phyloP scores from a whole-genome alignment of 768 basidiomycete species.

The Leccinum fibrillosum region DNA sequence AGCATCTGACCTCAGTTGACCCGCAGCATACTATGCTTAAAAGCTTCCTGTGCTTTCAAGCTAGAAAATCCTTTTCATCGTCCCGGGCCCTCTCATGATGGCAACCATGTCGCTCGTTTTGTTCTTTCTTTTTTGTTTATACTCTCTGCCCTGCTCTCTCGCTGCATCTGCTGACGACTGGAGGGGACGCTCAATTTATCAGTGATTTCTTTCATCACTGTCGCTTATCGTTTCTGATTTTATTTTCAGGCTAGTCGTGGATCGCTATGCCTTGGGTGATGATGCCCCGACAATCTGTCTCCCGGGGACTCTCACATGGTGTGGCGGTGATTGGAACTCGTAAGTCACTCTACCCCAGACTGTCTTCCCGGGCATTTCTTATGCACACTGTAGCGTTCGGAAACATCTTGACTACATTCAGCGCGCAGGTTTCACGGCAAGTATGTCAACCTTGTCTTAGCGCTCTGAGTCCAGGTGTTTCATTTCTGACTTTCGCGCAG shows the following conservation, averaged over 20 bases:
- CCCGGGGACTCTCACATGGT: slow-evolving; percentile 14
- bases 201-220: background rate
- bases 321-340: slow-evolving; percentile 17
- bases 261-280: slow-evolving; percentile 9
- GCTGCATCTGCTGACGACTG: slow-evolving; percentile 14
- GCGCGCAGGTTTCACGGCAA: slow-evolving; percentile 76
- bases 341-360: background rate
- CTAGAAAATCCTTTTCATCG: background rate
- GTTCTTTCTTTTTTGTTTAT: background rate
- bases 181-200: slow-evolving; percentile 16
- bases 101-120: slow-evolving; percentile 3
- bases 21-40: background rate
- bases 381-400: slow-evolving; percentile 42
- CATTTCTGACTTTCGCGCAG: slow-evolving; percentile 29
- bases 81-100: background rate
- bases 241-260: slow-evolving; percentile 7
- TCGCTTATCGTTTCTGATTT: background rate
- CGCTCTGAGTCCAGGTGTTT: background rate
- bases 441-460: slow-evolving; percentile 31
- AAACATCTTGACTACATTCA: slow-evolving; percentile 85
- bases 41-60: background rate
- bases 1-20: background rate
- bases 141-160: background rate
- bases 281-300: background rate
- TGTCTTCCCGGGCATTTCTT: background rate